Conservation (phyloP, 192 early-diverging fungal genomes). For the Umbelopsis sp. region DNA sequence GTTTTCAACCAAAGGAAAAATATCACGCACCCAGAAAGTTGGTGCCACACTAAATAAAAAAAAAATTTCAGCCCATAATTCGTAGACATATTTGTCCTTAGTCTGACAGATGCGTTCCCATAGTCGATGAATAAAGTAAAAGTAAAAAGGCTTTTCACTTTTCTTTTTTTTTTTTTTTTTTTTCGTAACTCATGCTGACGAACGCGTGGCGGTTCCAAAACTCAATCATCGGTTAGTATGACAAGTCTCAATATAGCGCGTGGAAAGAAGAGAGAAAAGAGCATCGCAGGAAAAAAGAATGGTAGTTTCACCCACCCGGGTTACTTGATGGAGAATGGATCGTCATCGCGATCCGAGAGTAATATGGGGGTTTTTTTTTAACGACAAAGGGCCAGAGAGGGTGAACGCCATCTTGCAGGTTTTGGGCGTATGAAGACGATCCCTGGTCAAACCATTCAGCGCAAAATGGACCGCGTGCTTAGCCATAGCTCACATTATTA, state of each 20-base stretch:
- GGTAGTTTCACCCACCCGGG: neutral
- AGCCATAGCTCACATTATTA: no score
- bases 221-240: neutral
- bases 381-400: neutral
- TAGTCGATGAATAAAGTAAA: no score
- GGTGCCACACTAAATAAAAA: no score
- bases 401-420: neutral
- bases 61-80: no score
- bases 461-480: neutral
- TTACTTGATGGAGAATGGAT: slow-evolving; percentile 17
- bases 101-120: no score
- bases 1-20: no score
- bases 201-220: no score
- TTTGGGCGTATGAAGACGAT: neutral
- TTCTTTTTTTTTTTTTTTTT: no score
- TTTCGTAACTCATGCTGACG: no score
- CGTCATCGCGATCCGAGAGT: neutral
- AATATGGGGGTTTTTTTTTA: neutral
- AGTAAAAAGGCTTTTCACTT: no score
- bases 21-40: no score
- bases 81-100: no score
- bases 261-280: neutral
- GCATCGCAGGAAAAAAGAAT: neutral
- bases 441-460: neutral
- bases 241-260: neutral